Evolutionary conservation across 2,329 filamentous ascomycete species (phyloP), one percentile per base, ranked within the genome.

Genomic region (Scorias spongiosa): DNA sequence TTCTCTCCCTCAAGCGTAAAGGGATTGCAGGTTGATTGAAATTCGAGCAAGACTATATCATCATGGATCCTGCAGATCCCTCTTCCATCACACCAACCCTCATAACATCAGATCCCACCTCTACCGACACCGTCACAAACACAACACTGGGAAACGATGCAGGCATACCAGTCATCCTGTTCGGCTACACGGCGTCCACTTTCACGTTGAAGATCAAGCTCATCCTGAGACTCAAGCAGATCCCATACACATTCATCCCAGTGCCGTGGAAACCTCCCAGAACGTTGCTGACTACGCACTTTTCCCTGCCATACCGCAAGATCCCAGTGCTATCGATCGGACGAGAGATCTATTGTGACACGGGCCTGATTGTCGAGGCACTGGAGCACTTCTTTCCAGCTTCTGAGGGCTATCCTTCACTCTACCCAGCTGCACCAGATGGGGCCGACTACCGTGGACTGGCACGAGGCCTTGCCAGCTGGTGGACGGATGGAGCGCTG

Each of bases 241-340:
- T 65, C 29, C 55, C 62, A 1, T 66, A 63, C 44, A 57, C 57
- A 6, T 65, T 64, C 48, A 49, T 66, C 26, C 46, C 58, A 18
- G 62, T 66, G 14, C 61, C 62, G 1, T 59, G 57, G 8, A 65
- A 65, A 60, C 60, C 65, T 52, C 63, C 64, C 1, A 53, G 64
- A 2, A 60, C 63, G 1, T 39, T 61, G 26, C 50, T 66, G 1
- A 52, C 51, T 18, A 48, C 58, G 14, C 58, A 57, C 10, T 64
- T 66, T 47, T 55, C 52, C 28, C 48, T 66, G 7, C 53, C 57
- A 0, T 66, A 66, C 50, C 62, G 63, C 41, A 65, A 63, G 43
- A 64, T 54, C 43, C 57, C 57, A 1, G 41, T 60, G 41, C 45
- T 60, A 10, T 50, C 56, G 9, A 45, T 60, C 10, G 57, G 57